A percentile compares a stretch with the other conserved stretches of the same genome.
Evolutionary conservation across 805 yeast species (phyloP).

Genomic region (Saccharomycopsis olivae): DNA sequence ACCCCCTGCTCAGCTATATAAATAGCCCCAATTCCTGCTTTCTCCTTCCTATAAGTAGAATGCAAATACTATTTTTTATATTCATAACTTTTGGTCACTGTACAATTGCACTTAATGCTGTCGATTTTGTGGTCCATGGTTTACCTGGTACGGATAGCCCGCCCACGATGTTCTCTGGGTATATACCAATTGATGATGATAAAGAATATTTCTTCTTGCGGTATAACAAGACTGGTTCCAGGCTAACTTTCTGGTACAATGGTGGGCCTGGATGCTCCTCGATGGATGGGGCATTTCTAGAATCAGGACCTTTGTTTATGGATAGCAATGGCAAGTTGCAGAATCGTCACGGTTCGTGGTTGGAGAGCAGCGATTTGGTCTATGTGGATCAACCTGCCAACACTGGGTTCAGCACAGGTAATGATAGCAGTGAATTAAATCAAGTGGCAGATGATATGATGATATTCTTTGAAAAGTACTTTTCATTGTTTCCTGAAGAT

Average conservation of each 20-base stretch:
- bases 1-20: no score
- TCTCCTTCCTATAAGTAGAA: no score
- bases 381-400: slow-evolving; percentile 94
- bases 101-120: no score
- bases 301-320: slow-evolving; percentile 79
- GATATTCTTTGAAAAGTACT: no score
- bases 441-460: no score
- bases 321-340: slow-evolving; percentile 34
- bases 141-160: slow-evolving; percentile 15
- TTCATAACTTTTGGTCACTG: no score
- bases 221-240: slow-evolving; percentile 28
- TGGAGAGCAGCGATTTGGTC: slow-evolving; percentile 61
- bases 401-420: slow-evolving; percentile 71
- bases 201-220: slow-evolving; percentile 74
- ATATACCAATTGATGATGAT: slow-evolving; percentile 42
- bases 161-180: slow-evolving; percentile 49
- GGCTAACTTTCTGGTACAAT: slow-evolving; percentile 77
- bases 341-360: slow-evolving; percentile 74
- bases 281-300: slow-evolving; percentile 94
- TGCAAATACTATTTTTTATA: no score
- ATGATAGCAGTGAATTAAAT: no score
- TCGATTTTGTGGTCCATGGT: slow-evolving; percentile 4
- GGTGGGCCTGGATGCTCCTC: slow-evolving; percentile 99
- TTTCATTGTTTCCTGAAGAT: no score
- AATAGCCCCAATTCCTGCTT: no score